Percentiles rank a stretch among this genome's conserved stretches.
These are phyloP conservation scores for Rhodotorula sp. DNA, from an alignment of 1,284 basidiomycete species.

Conservation along the genomic window DNA sequence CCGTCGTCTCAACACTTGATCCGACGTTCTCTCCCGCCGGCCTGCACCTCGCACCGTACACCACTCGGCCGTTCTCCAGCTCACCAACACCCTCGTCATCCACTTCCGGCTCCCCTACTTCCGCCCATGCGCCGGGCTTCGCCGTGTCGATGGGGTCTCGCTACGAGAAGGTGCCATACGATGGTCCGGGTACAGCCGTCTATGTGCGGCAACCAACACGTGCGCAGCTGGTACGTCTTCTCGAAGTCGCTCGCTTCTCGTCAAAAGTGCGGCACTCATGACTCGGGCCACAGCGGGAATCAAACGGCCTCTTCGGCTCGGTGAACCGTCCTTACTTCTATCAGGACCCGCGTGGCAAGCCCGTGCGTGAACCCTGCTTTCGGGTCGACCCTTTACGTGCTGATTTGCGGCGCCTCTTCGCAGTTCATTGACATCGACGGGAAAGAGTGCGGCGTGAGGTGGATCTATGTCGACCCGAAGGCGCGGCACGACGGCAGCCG, in stretches of 20 bases:
- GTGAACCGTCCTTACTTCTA: conserved; percentile 34
- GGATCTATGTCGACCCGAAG: conserved; percentile 40
- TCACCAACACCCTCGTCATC: background rate
- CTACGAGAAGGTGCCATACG: conserved; percentile 29
- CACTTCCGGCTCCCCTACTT: background rate
- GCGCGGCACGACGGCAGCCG: background rate
- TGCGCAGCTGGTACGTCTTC: conserved; percentile 26
- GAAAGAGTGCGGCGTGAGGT: conserved; percentile 30
- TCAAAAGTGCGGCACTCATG: background rate
- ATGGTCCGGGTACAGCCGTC: conserved; percentile 33
- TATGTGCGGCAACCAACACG: conserved; percentile 36
- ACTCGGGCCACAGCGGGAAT: conserved; percentile 26
- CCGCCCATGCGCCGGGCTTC: background rate
- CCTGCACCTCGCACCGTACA: conserved; percentile 27
- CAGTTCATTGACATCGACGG: conserved; percentile 40
- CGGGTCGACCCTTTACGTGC: background rate
- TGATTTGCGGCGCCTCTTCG: background rate
- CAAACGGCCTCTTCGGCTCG: conserved; percentile 33
- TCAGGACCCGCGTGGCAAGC: conserved; percentile 23
- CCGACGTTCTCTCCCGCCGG: conserved; percentile 24
- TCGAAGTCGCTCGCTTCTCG: background rate
- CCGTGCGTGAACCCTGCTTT: background rate
- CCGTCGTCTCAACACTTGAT: conserved; percentile 35
- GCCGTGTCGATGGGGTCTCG: conserved; percentile 30
- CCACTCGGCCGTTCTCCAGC: background rate